Evolutionary conservation across 2,329 filamentous ascomycete genomes (phyloP), one percentile per base, ranked within the genome.

Genomic region (Cercospora sojina): DNA sequence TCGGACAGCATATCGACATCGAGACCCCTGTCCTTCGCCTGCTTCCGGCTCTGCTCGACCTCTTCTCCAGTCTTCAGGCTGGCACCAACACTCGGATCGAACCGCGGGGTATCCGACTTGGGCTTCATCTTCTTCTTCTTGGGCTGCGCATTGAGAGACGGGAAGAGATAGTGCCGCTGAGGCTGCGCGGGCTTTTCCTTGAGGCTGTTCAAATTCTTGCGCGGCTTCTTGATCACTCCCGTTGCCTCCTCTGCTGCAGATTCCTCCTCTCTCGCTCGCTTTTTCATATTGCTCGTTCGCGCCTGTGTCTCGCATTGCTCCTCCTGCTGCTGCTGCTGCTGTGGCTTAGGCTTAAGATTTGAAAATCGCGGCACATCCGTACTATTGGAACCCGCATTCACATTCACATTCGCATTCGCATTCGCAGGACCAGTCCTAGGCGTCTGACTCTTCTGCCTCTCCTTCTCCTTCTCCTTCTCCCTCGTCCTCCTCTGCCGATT

Each of bases 381-480:
- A 1, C n/a, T n/a, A n/a, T n/a, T n/a, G n/a, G n/a, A n/a, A n/a
- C n/a, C n/a, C n/a, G n/a, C n/a, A n/a, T n/a, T n/a, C n/a, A n/a
- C n/a, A n/a, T n/a, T n/a, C n/a, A n/a, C n/a, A n/a, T n/a, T n/a
- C n/a, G n/a, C n/a, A n/a, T n/a, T n/a, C n/a, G n/a, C n/a, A n/a
- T n/a, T n/a, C n/a, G n/a, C n/a, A n/a, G n/a, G n/a, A n/a, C n/a
- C n/a, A n/a, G n/a, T n/a, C n/a, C n/a, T n/a, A n/a, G 64, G 31
- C 12, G 63, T 53, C 58, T 49, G 41, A 35, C 59, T 62, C 47
- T 62, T 35, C 20, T 38, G 43, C 4, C 43, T 32, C 8, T 53
- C 65, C 41, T 64, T 57, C 25, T 53, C 65, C 41, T 64, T 57
- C 25, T 47, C 31, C 64, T 58, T 66, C 59, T 35, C 12, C 59